Evolutionary conservation across 2,329 filamentous ascomycete species (phyloP).

Genomic region (Pyricularia grisea): DNA sequence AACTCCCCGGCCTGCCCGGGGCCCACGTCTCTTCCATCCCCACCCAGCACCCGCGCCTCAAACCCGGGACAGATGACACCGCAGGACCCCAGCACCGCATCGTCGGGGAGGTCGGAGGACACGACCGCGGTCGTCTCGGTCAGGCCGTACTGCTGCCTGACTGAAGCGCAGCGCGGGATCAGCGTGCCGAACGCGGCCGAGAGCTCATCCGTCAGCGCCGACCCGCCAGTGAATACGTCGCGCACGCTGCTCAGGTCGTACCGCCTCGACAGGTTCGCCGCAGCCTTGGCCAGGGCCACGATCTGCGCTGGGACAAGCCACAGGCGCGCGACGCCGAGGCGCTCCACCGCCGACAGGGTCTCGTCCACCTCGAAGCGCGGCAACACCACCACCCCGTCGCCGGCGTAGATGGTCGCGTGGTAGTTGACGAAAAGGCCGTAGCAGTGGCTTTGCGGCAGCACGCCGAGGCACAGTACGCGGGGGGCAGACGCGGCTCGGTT

Average conservation of each 20-base stretch:
- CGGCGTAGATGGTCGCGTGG: not conserved
- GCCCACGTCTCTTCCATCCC: constrained; percentile 40
- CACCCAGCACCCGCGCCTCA: not conserved
- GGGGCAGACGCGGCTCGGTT: not conserved
- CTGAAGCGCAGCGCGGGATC: not conserved
- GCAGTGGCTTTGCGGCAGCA: not conserved
- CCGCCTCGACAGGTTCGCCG: not conserved
- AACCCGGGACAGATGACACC: not conserved
- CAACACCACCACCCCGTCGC: not conserved
- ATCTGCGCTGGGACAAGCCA: not conserved
- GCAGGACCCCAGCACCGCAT: constrained; percentile 56
- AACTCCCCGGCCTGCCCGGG: constrained; percentile 71
- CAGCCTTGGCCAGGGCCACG: not conserved
- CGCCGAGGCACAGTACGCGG: not conserved
- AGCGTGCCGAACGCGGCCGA: not conserved
- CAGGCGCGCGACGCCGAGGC: not conserved
- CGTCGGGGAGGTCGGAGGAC: constrained; percentile 62
- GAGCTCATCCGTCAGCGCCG: not conserved
- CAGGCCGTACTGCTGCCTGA: constrained; percentile 51
- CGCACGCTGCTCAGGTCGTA: not conserved
- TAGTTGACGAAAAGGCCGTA: not conserved
- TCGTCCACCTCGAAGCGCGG: not conserved
- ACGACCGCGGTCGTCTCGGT: constrained; percentile 79
- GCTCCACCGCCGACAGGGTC: not conserved
- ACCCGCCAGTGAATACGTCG: not conserved